These are phyloP conservation scores for Mrakiaceae sp. DNA, from an alignment of 1,284 basidiomycete genomes.

Conservation along the genomic window DNA sequence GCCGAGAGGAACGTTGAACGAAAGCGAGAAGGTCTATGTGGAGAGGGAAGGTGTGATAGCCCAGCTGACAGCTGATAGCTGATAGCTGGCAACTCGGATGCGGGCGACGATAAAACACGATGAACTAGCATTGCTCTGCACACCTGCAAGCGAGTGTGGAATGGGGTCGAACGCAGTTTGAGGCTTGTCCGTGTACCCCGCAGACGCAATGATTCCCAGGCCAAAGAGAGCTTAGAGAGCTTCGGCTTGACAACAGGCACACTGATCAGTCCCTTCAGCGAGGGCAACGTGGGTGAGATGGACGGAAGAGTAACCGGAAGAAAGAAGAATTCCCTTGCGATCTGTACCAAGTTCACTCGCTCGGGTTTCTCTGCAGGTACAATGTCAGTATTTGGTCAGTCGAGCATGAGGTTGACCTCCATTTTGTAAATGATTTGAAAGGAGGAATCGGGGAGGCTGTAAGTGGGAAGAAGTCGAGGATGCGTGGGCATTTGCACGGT, in stretches of 20 bases:
- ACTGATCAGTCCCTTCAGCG: slow-evolving; percentile 11
- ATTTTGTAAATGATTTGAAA: slow-evolving; percentile 29
- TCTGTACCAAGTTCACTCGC: slow-evolving; percentile 23
- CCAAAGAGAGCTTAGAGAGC: not conserved
- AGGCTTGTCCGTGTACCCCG: not conserved
- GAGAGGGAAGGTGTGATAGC: slow-evolving; percentile 19
- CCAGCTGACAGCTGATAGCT: not conserved
- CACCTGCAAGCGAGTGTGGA: no score
- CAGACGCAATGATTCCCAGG: not conserved
- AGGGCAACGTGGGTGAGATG: slow-evolving; percentile 2
- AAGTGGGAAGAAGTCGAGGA: slow-evolving; percentile 26
- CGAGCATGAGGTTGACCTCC: slow-evolving; percentile 25
- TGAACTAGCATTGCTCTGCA: no score
- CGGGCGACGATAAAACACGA: no score
- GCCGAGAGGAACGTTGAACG: slow-evolving; percentile 26
- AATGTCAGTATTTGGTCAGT: slow-evolving; percentile 17
- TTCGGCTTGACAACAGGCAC: not conserved
- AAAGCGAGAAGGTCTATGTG: slow-evolving; percentile 29
- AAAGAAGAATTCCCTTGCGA: slow-evolving; percentile 25
- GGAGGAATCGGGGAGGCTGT: slow-evolving; percentile 20
- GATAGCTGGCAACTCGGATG: no score
- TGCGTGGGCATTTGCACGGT: slow-evolving; percentile 29
- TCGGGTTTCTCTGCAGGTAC: slow-evolving; percentile 2
- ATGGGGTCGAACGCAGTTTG: not conserved
- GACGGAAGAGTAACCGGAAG: slow-evolving; percentile 29